phyloP scores from a whole-genome alignment of 225 moss, liverwort and hornwort genomes.

The Thuidium tamariscinum region DNA sequence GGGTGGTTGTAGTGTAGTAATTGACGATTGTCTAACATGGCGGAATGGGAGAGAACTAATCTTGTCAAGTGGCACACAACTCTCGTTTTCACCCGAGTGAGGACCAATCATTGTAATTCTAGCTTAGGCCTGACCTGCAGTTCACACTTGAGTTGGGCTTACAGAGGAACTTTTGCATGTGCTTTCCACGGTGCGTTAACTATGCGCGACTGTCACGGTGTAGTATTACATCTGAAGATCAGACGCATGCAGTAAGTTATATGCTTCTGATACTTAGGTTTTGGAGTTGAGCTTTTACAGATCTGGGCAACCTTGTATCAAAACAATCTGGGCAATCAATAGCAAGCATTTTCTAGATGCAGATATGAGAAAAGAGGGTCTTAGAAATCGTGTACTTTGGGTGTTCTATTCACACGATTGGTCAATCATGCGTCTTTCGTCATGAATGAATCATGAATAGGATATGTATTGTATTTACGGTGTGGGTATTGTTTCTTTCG shows the following conservation, averaged over 20 bases:
- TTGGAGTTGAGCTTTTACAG: neutral
- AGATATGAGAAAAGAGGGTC: neutral
- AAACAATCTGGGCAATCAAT: neutral
- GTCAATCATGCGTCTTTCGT: neutral
- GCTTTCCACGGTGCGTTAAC: neutral
- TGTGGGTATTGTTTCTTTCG: neutral
- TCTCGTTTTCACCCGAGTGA: neutral
- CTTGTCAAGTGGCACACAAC: neutral
- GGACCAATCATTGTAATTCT: constrained; percentile 8
- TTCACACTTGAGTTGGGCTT: neutral
- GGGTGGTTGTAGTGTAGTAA: neutral
- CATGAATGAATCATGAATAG: neutral
- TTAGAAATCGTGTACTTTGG: neutral
- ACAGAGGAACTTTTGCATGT: neutral
- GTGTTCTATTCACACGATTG: neutral
- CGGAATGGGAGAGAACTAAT: neutral
- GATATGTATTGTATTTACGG: neutral
- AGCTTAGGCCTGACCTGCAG: neutral
- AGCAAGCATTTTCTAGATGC: neutral
- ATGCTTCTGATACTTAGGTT: neutral
- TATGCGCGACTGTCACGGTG: neutral
- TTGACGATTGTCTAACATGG: neutral
- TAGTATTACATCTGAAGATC: neutral
- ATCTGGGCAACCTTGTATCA: neutral
- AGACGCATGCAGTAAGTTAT: neutral